Conservation (phyloP, 2,329 filamentous ascomycete species). For the Calonectria ilicicola region DNA sequence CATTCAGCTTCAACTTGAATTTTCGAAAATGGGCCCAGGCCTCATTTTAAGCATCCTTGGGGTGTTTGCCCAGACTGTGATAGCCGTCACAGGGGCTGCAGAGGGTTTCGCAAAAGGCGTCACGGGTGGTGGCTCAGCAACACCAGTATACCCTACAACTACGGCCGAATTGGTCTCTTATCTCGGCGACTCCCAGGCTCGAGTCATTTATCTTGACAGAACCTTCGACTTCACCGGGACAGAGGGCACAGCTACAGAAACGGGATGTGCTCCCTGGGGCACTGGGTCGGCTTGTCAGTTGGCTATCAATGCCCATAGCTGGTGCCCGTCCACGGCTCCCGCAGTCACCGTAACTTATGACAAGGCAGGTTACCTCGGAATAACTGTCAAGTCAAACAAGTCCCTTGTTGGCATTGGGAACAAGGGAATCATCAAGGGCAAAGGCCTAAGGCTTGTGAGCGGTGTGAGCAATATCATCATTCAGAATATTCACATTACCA, state of each 20-base stretch:
- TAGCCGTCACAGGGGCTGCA: constrained; percentile 49
- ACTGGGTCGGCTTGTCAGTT: constrained; percentile 64
- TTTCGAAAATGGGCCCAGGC: background rate
- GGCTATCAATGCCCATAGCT: constrained; percentile 68
- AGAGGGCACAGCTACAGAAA: constrained; percentile 63
- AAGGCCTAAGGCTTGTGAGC: constrained; percentile 61
- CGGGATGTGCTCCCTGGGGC: constrained; percentile 69
- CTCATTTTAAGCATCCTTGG: background rate
- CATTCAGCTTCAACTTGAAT: background rate
- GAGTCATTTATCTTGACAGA: constrained; percentile 68
- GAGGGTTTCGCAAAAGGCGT: constrained; percentile 61
- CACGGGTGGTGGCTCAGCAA: constrained; percentile 69
- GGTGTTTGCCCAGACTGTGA: background rate
- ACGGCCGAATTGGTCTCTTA: constrained; percentile 68
- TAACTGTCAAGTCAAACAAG: constrained; percentile 67
- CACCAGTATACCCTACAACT: constrained; percentile 63
- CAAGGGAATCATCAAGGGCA: constrained; percentile 66
- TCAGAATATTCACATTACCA: constrained; percentile 66
- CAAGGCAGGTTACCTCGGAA: constrained; percentile 62
- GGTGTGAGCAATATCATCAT: constrained; percentile 67
- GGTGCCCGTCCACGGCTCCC: constrained; percentile 67
- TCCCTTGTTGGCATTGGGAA: constrained; percentile 65
- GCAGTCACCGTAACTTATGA: constrained; percentile 57
- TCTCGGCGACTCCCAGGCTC: constrained; percentile 63
- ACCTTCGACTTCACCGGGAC: constrained; percentile 65